A percentile compares a stretch with the other conserved stretches of the same genome.
Evolutionary conservation across 2,329 filamentous ascomycete species (phyloP).

Genomic region (Ilyonectria robusta): DNA sequence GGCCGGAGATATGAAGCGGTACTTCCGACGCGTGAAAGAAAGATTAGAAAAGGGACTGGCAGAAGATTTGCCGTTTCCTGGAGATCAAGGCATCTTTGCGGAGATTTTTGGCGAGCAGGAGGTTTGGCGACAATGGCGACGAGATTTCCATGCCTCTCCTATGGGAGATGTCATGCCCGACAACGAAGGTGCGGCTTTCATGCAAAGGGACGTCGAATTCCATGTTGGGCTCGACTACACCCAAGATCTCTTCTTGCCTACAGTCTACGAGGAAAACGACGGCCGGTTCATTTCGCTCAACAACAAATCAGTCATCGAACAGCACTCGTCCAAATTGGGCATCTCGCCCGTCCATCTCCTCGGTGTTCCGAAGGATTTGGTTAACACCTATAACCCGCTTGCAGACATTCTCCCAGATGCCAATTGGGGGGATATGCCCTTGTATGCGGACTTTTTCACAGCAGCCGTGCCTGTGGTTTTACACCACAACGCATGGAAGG

Average conservation of each 20-base stretch:
- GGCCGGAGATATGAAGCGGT: conserved; percentile 36
- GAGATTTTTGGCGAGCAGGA: conserved; percentile 46
- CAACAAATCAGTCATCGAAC: conserved; percentile 36
- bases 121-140: conserved; percentile 52
- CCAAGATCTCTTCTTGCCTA: conserved; percentile 37
- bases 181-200: conserved; percentile 7
- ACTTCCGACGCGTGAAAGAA: conserved; percentile 33
- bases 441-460: conserved; percentile 34
- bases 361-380: conserved; percentile 40
- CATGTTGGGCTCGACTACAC: conserved; percentile 47
- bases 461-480: conserved; percentile 22
- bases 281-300: conserved; percentile 26
- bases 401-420: not conserved
- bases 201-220: conserved; percentile 42
- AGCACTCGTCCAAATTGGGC: conserved; percentile 32
- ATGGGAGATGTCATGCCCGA: not conserved
- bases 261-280: conserved; percentile 11
- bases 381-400: conserved; percentile 28
- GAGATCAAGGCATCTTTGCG: conserved; percentile 43
- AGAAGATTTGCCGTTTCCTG: not conserved
- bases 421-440: conserved; percentile 32
- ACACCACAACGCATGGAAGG: conserved; percentile 29
- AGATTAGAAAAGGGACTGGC: conserved; percentile 29
- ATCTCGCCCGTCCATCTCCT: conserved; percentile 37
- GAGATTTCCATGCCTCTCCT: not conserved